Conservation (phyloP, 2,329 filamentous ascomycete species). For the Penicillium sp. region DNA sequence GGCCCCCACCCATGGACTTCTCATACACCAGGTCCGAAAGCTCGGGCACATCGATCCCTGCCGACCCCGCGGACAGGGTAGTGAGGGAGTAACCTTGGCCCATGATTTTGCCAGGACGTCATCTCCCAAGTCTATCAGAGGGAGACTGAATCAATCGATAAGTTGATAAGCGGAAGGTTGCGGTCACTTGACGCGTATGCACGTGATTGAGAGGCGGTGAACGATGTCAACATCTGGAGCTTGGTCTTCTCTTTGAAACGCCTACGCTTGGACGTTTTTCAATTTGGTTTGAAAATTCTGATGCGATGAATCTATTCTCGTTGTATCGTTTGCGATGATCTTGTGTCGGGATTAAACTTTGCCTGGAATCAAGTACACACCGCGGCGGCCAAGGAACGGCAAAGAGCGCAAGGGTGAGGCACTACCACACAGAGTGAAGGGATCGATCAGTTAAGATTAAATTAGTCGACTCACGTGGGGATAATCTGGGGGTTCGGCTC, state of each 20-base stretch:
- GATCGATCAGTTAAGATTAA: background rate
- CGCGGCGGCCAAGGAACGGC: background rate
- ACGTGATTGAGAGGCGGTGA: slow-evolving; percentile 26
- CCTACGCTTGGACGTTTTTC: background rate
- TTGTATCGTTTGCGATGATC: background rate
- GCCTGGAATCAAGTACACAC: background rate
- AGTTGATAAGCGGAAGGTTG: slow-evolving; percentile 16
- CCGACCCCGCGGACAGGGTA: slow-evolving; percentile 84
- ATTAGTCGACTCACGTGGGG: background rate
- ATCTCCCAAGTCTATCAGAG: slow-evolving; percentile 25
- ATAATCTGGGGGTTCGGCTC: background rate
- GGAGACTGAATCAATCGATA: slow-evolving; percentile 3
- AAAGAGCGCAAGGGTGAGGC: background rate
- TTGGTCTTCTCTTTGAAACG: background rate
- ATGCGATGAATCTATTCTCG: background rate
- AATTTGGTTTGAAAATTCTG: background rate
- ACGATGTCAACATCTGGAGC: slow-evolving; percentile 2
- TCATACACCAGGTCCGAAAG: slow-evolving; percentile 88
- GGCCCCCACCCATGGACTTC: slow-evolving; percentile 82
- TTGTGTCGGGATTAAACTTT: background rate
- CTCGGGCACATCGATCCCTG: slow-evolving; percentile 91
- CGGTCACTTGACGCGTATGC: slow-evolving; percentile 20
- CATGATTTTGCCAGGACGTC: slow-evolving; percentile 57
- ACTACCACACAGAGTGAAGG: background rate
- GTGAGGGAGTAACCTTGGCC: slow-evolving; percentile 95